Evolutionary conservation across 805 yeast genomes (phyloP), one percentile per base, ranked within the genome.

Genomic region (Saccharomycopsis sp.): DNA sequence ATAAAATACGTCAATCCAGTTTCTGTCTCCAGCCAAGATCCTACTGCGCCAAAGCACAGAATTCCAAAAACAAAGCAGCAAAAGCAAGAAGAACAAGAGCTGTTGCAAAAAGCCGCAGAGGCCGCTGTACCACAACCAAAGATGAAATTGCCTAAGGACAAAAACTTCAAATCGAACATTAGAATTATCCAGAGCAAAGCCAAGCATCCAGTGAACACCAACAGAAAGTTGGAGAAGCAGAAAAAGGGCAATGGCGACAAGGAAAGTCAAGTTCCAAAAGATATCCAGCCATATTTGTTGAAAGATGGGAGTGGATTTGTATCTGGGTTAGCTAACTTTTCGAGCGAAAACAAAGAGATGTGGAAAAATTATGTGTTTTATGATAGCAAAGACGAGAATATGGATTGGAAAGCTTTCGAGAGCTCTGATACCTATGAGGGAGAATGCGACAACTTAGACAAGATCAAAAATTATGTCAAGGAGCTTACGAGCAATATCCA

Each of bases 351-450:
- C 19, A 41, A 37, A 21, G 29, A 31, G 4, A 34, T 35, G n/a
- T 43, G 47, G 47, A 43, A 36, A 19, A 22, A 43, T 4, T 18
- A 30, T 26, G 27, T 36, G 7, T 39, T 20, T 25, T 43, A 39
- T 20, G 47, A 43, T 19, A 31, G 47, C 18, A 39, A 43, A 26
- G 47, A 43, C 15, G 41, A 35, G n/a, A 13, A 25, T 17, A 33
- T 38, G 5, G 41, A 43, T 23, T 43, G 43, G 43, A 33, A 31
- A 3, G 38, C 35, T 3, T 43, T 23, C 13, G 41, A 43, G 6
- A 17, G 21, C 5, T 18, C 15, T 30, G 47, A 43, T 30, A 30
- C 27, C n/a, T 43, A 39, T 19, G 43, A 39, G 19, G 44, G 26
- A 9, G 47, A 43, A 9, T 39, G 34, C 18, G 46, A 42, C 26